Evolutionary conservation across 371 early-diverging fungal genomes (phyloP), one percentile per base, ranked within the genome.

Genomic region (Lichtheimia hyalospora): DNA sequence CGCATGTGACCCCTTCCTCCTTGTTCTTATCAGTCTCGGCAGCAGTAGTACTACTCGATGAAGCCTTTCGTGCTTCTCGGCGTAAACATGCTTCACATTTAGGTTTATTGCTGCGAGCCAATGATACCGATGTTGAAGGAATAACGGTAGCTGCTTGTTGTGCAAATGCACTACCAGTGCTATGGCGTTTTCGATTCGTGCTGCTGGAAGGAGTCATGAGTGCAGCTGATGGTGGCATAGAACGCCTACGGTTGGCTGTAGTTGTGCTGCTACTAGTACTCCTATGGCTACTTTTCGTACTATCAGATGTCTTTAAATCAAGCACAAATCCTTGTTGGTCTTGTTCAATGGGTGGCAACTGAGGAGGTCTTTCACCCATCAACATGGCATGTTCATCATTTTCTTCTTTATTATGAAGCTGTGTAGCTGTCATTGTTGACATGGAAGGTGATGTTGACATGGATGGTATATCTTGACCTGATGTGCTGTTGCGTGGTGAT

Each of bases 401-500:
- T 49, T 51, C 27, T 14, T 51, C 51, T 3, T n/a, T 23, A 46
- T n/a, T 20, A 16, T 46, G 34, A 8, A 34, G 34, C 34, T 34
- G 34, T 1, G 34, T 34, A 8, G 10, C 34, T 34, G 34, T 10
- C 34, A 34, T 34, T 4, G 34, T 34, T 34, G 34, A 34, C 10
- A 34, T 34, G 34, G 34, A 34, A 8, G 34, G 34, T 34, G 34
- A 34, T 34, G 34, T 34, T 34, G 34, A 10, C 34, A 34, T 34
- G 34, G 34, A 8, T 34, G 34, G 34, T 10, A 10, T 6, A 10
- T 34, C 34, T 34, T 34, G 34, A 8, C 46, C 46, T 46, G 18
- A 21, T 46, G 46, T 21, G 46, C 46, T 18, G 46, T 46, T 34
- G 10, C 25, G 56, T 55, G 25, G 44, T 41, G 24, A 55, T 44